Evolutionary conservation across 2,329 filamentous ascomycete genomes (phyloP).

Genomic region (Aquanectria penicillioides): DNA sequence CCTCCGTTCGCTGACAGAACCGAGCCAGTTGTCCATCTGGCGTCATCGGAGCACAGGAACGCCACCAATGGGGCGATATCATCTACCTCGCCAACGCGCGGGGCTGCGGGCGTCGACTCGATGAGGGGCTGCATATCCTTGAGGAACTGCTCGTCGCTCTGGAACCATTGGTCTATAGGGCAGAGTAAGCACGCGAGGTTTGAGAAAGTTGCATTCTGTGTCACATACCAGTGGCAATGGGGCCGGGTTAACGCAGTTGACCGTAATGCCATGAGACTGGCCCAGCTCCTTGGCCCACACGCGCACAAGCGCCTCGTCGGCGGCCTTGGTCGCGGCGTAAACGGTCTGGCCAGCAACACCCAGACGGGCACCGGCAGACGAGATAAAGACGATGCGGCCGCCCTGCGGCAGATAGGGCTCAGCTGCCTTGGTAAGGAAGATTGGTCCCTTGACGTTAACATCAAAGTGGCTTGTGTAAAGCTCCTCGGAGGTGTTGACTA

Average conservation of each 20-base stretch:
- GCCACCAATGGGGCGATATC: slow-evolving; percentile 46
- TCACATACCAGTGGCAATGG: slow-evolving; percentile 31
- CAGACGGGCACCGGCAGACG: slow-evolving; percentile 44
- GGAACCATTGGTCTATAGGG: slow-evolving; percentile 37
- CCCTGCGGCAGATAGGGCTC: slow-evolving; percentile 42
- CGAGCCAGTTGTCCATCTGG: slow-evolving; percentile 44
- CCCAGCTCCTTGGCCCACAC: slow-evolving; percentile 47
- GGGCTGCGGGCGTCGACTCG: slow-evolving; percentile 44
- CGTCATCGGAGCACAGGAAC: slow-evolving; percentile 44
- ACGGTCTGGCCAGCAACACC: slow-evolving; percentile 43
- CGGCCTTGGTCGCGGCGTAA: slow-evolving; percentile 49
- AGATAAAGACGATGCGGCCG: slow-evolving; percentile 48
- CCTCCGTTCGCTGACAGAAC: slow-evolving; percentile 44
- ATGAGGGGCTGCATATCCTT: slow-evolving; percentile 46
- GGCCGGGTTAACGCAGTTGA: slow-evolving; percentile 48
- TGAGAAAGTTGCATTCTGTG: neutral
- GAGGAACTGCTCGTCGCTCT: slow-evolving; percentile 42
- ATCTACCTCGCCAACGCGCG: slow-evolving; percentile 41
- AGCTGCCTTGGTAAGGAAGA: slow-evolving; percentile 46
- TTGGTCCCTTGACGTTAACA: slow-evolving; percentile 34
- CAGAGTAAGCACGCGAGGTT: too few species aligned
- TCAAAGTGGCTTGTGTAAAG: slow-evolving; percentile 29
- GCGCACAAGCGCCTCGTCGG: slow-evolving; percentile 41
- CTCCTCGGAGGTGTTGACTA: slow-evolving; percentile 27
- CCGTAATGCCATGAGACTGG: slow-evolving; percentile 40